Base-by-base conservation (phyloP, 495 filamentous ascomycete species). In the Aspergillus homomorphus region DNA sequence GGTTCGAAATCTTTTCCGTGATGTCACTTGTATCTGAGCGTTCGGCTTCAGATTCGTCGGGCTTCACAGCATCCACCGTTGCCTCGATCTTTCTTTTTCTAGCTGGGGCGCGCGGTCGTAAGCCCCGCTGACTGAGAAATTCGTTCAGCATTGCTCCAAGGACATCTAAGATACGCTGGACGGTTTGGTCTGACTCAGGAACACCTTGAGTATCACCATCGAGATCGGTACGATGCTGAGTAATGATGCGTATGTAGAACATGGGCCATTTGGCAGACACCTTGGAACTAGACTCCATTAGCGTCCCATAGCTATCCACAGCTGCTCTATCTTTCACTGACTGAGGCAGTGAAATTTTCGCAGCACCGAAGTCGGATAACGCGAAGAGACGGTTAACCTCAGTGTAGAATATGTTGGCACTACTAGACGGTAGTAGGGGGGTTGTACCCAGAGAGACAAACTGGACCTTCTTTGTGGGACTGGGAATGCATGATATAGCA, bases 241-340 rank as follows among this genome's bases (percentile, higher is more conserved):
- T 60, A 10, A 78, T 73, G n/a, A 98, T 84, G 8, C 84, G 84
- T 33, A 98, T 77, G 65, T 87, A 88, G 63, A 96, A 98, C 89
- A 94, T 95, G 1, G 92, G 91, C 88, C 89, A 96, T 59, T 86
- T 80, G 67, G 96, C 91, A 28, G 90, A 75, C 0, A 84, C 82
- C 67, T 89, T 93, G 19, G 77, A 77, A 16, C 71, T 64, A 3
- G 76, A 75, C 66, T 75, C 86, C 42, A 87, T 69, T 38, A 44
- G 14, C 22, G 22, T 28, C 21, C 41, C 41, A 15, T 38, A 38
- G 1, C 54, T 48, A 51, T 26, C n/a, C 10, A 9, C 14, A 20
- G 20, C 8, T 16, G 4, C 19, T 18, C 51, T 28, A 19, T 22
- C 20, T 46, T 45, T 30, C 9, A 7, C 44, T 18, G 18, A 18